Evolutionary conservation across 495 filamentous ascomycete genomes (phyloP), one percentile per base, ranked within the genome.

Genomic region (Hyphodiscus hymeniophilus): DNA sequence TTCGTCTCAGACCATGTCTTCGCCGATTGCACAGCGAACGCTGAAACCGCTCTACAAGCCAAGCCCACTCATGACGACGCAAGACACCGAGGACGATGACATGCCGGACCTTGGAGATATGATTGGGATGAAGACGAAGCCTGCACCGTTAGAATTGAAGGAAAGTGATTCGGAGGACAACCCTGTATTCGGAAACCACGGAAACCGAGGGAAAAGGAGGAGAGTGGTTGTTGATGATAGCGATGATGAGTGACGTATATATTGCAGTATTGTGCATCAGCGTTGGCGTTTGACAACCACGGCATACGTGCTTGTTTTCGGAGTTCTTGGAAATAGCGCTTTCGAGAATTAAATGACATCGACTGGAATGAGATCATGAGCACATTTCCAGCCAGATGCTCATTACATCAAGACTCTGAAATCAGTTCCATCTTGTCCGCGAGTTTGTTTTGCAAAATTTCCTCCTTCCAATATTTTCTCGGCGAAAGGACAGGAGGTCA

Each of bases 241-340:
- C 44, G 58, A 58, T 52, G 60, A 63, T 55, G 60, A 65, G 23
- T 57, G 36, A 56, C 42, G 42, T 42, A 45, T 42, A 42, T 46
- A 13, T 28, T 20, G 34, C 4, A 28, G 44, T 23, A 38, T 45
- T 48, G 21, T 16, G 50, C 39, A 42, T 51, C 51, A 48, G 48
- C 48, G 41, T 24, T 50, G 46, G 52, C 40, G 42, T 46, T 55
- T 42, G n/a, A 13, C 16, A 23, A 7, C 33, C 33, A 28, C 26
- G 26, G 26, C 26, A 28, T 28, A 28, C 26, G 10, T 28, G 26
- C 26, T 28, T 28, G 26, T 28, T 28, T 28, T 28, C n/a, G 26
- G 26, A 28, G 26, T 28, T 28, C 5, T 5, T 4, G 26, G 26
- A 5, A 28, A 28, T 28, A 28, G 4, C 10, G 26, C 10, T 28